Evolutionary conservation across 23 red algal species (phyloP).

Genomic region (Gracilariopsis chorda): DNA sequence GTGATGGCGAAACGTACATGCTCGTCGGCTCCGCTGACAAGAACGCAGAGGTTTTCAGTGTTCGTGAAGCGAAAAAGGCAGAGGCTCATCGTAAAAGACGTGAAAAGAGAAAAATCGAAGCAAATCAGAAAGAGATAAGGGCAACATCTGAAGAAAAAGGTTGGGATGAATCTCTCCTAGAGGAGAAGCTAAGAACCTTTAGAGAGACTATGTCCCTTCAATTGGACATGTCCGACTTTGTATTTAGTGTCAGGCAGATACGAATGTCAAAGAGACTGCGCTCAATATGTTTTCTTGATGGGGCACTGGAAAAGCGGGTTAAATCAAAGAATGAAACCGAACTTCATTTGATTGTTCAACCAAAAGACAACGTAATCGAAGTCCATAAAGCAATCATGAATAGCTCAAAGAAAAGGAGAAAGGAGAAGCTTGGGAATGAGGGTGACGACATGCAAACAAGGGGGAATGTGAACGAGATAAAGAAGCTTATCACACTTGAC

Average conservation of each 20-base stretch:
- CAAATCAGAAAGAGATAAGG: neutral
- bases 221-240: conserved; percentile 16
- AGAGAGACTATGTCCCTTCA: neutral
- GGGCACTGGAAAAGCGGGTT: neutral
- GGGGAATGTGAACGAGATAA: neutral
- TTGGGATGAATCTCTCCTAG: neutral
- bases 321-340: neutral
- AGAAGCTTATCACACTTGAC: conserved; percentile 53
- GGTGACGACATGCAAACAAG: neutral
- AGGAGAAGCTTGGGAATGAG: neutral
- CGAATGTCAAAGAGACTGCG: conserved; percentile 20
- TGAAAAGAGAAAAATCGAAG: conserved; percentile 13
- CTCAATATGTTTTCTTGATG: neutral
- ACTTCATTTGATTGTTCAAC: conserved; percentile 46
- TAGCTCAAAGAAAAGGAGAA: neutral
- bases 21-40: conserved; percentile 56
- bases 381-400: neutral
- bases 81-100: conserved; percentile 56
- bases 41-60: conserved; percentile 46
- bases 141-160: neutral
- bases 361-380: conserved; percentile 40
- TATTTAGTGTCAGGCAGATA: conserved; percentile 12
- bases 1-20: conserved; percentile 3
- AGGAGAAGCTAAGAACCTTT: neutral
- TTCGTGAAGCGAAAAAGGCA: conserved; percentile 41